These are phyloP conservation scores for Mrakia gelida DNA, from an alignment of 768 basidiomycete genomes.

Conservation along the genomic window DNA sequence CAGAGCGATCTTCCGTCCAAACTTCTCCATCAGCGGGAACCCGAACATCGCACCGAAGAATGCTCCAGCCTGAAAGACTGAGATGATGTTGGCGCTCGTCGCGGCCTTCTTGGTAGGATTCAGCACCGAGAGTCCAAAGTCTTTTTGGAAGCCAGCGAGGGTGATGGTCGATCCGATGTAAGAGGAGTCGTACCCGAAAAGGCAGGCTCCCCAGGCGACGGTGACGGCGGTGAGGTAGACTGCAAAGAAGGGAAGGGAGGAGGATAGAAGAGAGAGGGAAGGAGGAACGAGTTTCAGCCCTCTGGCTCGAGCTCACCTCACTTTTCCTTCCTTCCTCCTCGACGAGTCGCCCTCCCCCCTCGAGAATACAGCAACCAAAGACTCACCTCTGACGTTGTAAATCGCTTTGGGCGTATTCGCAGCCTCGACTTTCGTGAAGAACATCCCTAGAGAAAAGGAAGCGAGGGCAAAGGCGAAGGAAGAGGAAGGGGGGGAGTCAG, in stretches of 20 bases:
- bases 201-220: constrained; percentile 21
- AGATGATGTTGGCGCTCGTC: constrained; percentile 24
- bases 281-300: background rate
- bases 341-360: background rate
- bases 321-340: background rate
- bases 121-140: constrained; percentile 12
- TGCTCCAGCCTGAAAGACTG: constrained; percentile 24
- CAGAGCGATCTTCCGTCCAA: constrained; percentile 60
- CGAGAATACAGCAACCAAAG: background rate
- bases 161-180: constrained; percentile 28
- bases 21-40: constrained; percentile 30
- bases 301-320: background rate
- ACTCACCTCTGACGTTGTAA: constrained; percentile 1
- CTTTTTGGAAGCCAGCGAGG: constrained; percentile 1
- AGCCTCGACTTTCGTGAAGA: background rate
- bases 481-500: no score
- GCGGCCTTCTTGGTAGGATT: background rate
- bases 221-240: constrained; percentile 27
- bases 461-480: no score
- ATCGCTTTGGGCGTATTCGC: background rate
- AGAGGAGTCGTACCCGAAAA: constrained; percentile 21
- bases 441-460: background rate
- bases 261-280: background rate
- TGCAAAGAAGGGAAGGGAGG: background rate
- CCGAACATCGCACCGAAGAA: constrained; percentile 19